These are phyloP conservation scores for Suillus paluster DNA, from an alignment of 768 basidiomycete genomes.

Conservation along the genomic window DNA sequence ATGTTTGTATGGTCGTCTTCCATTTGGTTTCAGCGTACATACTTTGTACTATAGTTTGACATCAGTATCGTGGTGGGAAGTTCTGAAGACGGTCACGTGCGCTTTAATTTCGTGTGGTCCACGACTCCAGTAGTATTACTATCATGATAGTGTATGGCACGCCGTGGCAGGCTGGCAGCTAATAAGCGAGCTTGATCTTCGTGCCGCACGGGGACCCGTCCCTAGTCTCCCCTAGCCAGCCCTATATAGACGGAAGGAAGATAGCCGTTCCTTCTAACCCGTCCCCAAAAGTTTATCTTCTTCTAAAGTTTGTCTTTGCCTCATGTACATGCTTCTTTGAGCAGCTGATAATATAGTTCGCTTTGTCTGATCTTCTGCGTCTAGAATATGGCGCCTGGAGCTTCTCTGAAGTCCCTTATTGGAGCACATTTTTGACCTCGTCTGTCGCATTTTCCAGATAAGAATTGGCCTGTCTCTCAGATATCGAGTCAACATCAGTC, in stretches of 20 bases:
- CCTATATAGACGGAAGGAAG: too few species aligned
- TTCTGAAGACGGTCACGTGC: neutral
- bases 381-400: neutral
- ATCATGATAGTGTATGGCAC: too few species aligned
- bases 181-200: too few species aligned
- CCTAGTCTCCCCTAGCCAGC: too few species aligned
- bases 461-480: neutral
- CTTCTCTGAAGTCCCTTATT: neutral
- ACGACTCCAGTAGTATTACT: too few species aligned
- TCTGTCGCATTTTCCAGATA: constrained; percentile 1
- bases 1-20: neutral
- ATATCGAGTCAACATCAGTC: neutral
- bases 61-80: neutral
- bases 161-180: too few species aligned
- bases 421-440: neutral
- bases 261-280: too few species aligned
- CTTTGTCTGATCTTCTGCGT: neutral
- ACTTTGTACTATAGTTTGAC: neutral
- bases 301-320: neutral
- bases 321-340: constrained; percentile 3
- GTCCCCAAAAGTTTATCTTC: neutral
- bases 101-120: too few species aligned
- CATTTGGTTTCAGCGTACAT: neutral
- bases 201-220: too few species aligned
- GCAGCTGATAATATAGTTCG: neutral